A percentile compares a stretch with the other conserved stretches of the same genome.
These are phyloP conservation scores for Lagerstroemia speciosa DNA, from an alignment of 345 rosid genomes.

Conservation along the genomic window DNA sequence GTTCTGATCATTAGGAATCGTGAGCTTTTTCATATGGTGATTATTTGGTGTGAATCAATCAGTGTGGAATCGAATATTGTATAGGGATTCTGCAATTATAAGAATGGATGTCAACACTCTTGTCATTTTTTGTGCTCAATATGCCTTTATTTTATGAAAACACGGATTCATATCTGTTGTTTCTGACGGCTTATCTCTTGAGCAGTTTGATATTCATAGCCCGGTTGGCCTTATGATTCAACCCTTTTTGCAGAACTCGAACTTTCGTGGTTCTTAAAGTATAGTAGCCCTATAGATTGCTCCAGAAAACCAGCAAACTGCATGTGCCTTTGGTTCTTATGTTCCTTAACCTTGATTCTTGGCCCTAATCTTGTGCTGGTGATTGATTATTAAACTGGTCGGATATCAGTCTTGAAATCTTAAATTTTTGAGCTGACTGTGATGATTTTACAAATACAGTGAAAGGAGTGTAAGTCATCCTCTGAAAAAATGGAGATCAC, in stretches of 20 bases:
- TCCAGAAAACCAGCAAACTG: neutral
- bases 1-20: neutral
- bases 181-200: too few relatives aligned
- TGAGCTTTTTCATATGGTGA: neutral
- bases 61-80: too few relatives aligned
- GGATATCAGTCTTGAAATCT: neutral
- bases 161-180: too few relatives aligned
- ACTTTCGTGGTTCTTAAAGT: neutral
- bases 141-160: too few relatives aligned
- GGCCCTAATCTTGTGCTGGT: neutral
- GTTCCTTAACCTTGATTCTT: neutral
- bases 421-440: neutral
- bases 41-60: too few relatives aligned
- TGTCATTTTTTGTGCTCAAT: too few relatives aligned
- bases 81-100: neutral
- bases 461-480: neutral
- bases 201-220: too few relatives aligned
- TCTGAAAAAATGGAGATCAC: constrained; percentile 56
- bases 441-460: neutral
- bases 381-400: neutral
- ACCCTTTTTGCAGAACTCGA: neutral
- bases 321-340: neutral
- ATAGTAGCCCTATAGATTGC: neutral
- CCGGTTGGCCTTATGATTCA: neutral
- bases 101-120: too few relatives aligned